phyloP scores from a whole-genome alignment of 176 grass and related monocot genomes.

The Tuctoria greenei region DNA sequence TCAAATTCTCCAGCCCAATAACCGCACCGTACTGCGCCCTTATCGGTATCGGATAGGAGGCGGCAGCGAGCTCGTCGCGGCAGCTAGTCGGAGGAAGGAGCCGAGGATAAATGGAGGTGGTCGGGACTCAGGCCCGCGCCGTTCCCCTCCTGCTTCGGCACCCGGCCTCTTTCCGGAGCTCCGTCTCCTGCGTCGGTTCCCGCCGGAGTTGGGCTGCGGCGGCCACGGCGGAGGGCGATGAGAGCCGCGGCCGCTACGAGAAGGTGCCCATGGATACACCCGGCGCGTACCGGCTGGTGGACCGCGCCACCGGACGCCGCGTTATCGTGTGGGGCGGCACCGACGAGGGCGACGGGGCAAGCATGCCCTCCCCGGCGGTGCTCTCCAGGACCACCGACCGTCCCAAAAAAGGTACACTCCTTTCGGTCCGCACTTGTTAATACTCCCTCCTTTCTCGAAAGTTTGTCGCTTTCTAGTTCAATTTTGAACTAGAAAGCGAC shows the following conservation, averaged over 20 bases:
- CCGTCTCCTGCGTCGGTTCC: constrained; percentile 7
- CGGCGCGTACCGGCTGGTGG: constrained; percentile 72
- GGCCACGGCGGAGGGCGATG: constrained; percentile 34
- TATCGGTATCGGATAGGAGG: constrained; percentile 24
- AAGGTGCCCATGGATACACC: constrained; percentile 58
- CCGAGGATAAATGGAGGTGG: constrained; percentile 31
- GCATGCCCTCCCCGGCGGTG: constrained; percentile 51
- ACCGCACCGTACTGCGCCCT: neutral
- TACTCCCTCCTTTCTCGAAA: too few relatives aligned
- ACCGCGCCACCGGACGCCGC: constrained; percentile 57
- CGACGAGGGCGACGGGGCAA: constrained; percentile 36
- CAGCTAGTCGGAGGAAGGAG: neutral
- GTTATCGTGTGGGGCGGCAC: constrained; percentile 83
- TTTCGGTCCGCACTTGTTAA: neutral
- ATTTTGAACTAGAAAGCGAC: too few relatives aligned
- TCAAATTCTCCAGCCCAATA: neutral
- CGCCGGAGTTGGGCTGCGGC: constrained; percentile 33
- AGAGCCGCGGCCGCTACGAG: constrained; percentile 41
- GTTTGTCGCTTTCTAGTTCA: too few relatives aligned
- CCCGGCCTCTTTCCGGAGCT: constrained; percentile 13
- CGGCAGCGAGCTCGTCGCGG: neutral
- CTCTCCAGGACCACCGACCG: constrained; percentile 47
- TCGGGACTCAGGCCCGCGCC: constrained; percentile 33
- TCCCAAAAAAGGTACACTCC: constrained; percentile 10
- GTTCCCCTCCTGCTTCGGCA: constrained; percentile 25